Evolutionary conservation across 768 basidiomycete species (phyloP), one percentile per base, ranked within the genome.

Genomic region (Auriscalpium orientale): DNA sequence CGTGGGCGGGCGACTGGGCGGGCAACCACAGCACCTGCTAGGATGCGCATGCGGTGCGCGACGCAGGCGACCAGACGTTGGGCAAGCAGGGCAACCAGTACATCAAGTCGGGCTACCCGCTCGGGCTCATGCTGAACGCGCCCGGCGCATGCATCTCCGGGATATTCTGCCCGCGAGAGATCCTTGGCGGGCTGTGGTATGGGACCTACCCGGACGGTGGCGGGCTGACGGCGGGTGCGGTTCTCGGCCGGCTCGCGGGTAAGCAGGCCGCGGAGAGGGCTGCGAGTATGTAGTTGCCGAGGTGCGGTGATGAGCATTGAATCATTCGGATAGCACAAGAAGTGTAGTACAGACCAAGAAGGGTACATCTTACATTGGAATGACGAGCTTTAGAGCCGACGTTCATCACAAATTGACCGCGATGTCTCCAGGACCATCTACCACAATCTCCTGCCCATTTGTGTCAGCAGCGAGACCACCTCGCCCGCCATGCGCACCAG

Each of bases 11-110:
- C 18, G 83, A 87, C 69, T 87, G 82, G 79, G 65, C 61, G 48
- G 80, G 83, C n/a, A 87, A 85, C 59, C 86, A 87, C 62, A 83
- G 81, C 56, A 85, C 84, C 5, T 79, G 79, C 62, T 87, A 85
- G 85, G 86, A 86, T 62, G 82, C 81, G 16, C 76, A 84, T 61
- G 80, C 84, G 1, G 70, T 77, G 1, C 56, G 67, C 18, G 70
- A 81, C 35, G 64, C 69, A 16, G 85, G 85, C 18, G 74, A 81
- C 55, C 79, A 83, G 49, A 71, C 72, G 48, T 66, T 85, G n/a
- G n/a, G n/a, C n/a, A n/a, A n/a, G n/a, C n/a, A n/a, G 54, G 84
- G 80, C 56, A 87, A 88, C 65, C 83, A 85, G 59, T 85, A 75
- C 67, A 87, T 85, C 8, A 87, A 87, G 67, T 86, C 84, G 9